A percentile compares a stretch with the other conserved stretches of the same genome.
Conservation (phyloP, 208 protist species). For the Trichomonas vaginalis region DNA sequence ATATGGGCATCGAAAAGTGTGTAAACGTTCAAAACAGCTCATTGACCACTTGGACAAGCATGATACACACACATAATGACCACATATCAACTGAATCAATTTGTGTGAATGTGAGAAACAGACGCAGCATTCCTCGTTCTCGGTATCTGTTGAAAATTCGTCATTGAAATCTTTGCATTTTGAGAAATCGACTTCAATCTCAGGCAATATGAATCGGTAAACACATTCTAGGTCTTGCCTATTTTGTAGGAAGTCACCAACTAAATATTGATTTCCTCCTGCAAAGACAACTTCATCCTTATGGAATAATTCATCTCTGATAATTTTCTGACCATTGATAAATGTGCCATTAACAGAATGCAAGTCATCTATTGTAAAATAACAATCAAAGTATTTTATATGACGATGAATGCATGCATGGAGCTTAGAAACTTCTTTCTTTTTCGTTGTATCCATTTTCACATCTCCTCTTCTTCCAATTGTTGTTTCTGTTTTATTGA, state of each 20-base stretch:
- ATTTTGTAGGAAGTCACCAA: not conserved
- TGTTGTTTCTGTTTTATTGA: not conserved
- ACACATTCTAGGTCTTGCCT: not conserved
- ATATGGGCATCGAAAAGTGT: not conserved
- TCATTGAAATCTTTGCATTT: not conserved
- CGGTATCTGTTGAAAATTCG: not conserved
- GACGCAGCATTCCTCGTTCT: not conserved
- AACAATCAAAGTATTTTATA: not conserved
- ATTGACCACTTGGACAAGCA: not conserved
- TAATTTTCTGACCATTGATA: not conserved
- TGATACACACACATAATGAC: not conserved
- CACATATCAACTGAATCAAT: not conserved
- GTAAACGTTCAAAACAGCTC: not conserved
- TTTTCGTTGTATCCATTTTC: not conserved
- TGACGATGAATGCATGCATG: not conserved
- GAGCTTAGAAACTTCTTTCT: not conserved
- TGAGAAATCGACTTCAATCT: not conserved
- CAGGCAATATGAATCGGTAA: not conserved
- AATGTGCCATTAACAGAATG: not conserved
- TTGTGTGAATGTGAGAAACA: not conserved
- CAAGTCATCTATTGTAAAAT: not conserved
- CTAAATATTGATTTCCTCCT: not conserved
- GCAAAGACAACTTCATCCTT: not conserved
- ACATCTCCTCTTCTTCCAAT: not conserved
- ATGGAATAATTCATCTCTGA: not conserved